Evolutionary conservation across 805 yeast genomes (phyloP), one percentile per base, ranked within the genome.

Genomic region (Yarrowia sp.): DNA sequence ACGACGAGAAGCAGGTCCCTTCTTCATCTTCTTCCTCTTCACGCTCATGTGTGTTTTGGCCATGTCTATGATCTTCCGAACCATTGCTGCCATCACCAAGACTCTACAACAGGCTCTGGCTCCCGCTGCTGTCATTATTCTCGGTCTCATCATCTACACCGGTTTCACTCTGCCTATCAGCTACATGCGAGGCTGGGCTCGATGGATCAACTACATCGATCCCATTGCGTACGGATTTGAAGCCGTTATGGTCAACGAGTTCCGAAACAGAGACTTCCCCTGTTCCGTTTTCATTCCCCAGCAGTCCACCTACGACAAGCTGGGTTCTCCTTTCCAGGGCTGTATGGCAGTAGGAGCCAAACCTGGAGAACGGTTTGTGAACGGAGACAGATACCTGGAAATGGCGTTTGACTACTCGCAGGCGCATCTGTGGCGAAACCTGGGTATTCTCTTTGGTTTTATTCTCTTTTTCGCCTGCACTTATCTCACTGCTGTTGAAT

Each of bases 391-490:
- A 12, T 88, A 81, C 71, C 66, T 87, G 22, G 67, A 68, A 3
- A 64, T 70, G 16, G 75, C 85, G 4, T 86, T 76, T 71, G 70
- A 73, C 6, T 86, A 84, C 73, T 66, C 71, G 46, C 73, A 76
- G 65, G 54, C 73, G 6, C 85, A 86, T 73, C 77, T 79, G 71
- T 86, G 90, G 90, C 80, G 89, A 76, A 82, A 85, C 69, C 80
- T 77, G 66, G 90, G 92, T 73, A 86, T 89, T 68, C 74, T 79
- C 36, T 56, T 86, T 66, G 90, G 80, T 0, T 89, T 81, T 71
- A 74, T 76, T 28, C 65, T 86, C 46, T 80, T 84, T 73, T 85
- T 88, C 74, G 78, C 86, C 61, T 70, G 68, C 62, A 77, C 83
- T 9, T 87, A 87, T 72, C 73, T 88, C 66, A 38, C 76, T 2